Percentiles rank a stretch among this genome's conserved stretches.
These are phyloP conservation scores for Leccinum truebloodii DNA, from an alignment of 768 basidiomycete species.

Conservation along the genomic window DNA sequence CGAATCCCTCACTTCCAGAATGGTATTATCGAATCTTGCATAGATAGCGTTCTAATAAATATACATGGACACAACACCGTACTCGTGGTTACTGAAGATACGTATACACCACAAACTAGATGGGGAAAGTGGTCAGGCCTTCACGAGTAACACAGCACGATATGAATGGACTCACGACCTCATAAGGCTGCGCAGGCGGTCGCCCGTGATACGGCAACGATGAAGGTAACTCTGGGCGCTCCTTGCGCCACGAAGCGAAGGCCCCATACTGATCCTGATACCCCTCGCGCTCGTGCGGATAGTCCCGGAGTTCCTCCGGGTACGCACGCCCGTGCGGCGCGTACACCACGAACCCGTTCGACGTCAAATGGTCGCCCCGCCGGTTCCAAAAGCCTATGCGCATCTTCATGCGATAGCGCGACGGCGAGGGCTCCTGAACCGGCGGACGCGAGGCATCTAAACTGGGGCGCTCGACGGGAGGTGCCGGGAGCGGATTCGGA, in stretches of 20 bases:
- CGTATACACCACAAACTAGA: constrained; percentile 44
- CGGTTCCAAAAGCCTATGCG: constrained; percentile 72
- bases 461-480: constrained; percentile 27
- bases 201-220: constrained; percentile 60
- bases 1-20: not conserved
- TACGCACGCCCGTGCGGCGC: constrained; percentile 58
- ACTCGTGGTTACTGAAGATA: constrained; percentile 26
- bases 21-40: not conserved
- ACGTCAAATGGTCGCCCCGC: constrained; percentile 71
- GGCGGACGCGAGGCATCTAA: constrained; percentile 30
- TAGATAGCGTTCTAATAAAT: constrained; percentile 24
- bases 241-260: constrained; percentile 41
- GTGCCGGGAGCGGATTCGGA: constrained; percentile 27
- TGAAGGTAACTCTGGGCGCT: constrained; percentile 58
- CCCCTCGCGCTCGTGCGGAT: constrained; percentile 55
- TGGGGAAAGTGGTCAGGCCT: not conserved
- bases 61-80: constrained; percentile 7
- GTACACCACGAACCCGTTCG: constrained; percentile 59
- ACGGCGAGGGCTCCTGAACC: constrained; percentile 31
- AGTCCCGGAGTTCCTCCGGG: constrained; percentile 59
- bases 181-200: constrained; percentile 57
- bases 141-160: not conserved
- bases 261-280: constrained; percentile 56
- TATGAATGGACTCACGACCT: constrained; percentile 37
- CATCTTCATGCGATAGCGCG: constrained; percentile 32